Evolutionary conservation across 495 filamentous ascomycete genomes (phyloP).

Genomic region (Hypoxylon lienhwacheense): DNA sequence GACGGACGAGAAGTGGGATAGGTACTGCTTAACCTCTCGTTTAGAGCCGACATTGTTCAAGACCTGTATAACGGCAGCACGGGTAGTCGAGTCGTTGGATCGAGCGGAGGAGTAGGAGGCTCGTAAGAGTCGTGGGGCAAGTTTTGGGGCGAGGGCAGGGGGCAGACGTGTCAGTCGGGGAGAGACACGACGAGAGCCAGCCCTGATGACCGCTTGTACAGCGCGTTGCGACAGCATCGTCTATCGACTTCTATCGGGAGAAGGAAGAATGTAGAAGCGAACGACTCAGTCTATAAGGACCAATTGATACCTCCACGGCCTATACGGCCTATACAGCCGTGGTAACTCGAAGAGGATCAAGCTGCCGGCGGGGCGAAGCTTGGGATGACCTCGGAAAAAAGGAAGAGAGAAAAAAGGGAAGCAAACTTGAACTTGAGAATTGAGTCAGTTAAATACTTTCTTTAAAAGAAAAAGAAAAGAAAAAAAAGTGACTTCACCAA

Average conservation of each 20-base stretch:
- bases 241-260: too few species aligned
- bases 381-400: constrained; percentile 19
- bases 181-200: constrained; percentile 47
- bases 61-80: constrained; percentile 89
- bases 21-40: constrained; percentile 96
- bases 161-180: constrained; percentile 41
- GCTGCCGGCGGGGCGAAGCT: constrained; percentile 29
- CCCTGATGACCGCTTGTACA: constrained; percentile 41
- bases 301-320: constrained; percentile 28
- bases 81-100: constrained; percentile 59
- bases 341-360: constrained; percentile 30
- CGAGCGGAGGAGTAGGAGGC: constrained; percentile 41
- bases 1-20: constrained; percentile 96
- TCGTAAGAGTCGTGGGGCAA: constrained; percentile 35
- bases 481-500: too few species aligned
- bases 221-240: constrained; percentile 28
- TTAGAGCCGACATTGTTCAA: constrained; percentile 96
- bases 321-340: constrained; percentile 36
- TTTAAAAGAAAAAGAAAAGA: background rate
- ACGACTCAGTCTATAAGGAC: constrained; percentile 10
- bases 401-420: constrained; percentile 17
- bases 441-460: constrained; percentile 22
- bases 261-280: constrained; percentile 5
- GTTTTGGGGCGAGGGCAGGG: constrained; percentile 29
- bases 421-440: constrained; percentile 4